These are phyloP conservation scores for Trypanosomatidae sp. DNA, from an alignment of 208 protist genomes.

Conservation along the genomic window DNA sequence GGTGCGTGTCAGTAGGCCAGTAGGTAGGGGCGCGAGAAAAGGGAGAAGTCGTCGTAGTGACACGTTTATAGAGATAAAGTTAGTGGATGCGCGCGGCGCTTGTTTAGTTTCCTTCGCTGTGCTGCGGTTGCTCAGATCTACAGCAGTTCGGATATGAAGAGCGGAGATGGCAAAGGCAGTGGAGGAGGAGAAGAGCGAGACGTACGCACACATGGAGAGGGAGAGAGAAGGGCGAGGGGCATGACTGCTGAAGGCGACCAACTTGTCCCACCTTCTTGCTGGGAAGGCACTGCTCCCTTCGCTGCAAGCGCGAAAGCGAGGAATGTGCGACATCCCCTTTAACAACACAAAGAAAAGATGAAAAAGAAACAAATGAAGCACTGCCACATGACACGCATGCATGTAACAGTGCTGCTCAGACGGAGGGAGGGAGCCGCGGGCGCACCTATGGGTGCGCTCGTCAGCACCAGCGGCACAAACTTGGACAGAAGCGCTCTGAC, in stretches of 20 bases:
- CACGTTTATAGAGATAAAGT: not conserved
- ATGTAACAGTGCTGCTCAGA: not conserved
- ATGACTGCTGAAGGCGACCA: not conserved
- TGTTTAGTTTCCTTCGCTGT: not conserved
- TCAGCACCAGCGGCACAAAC: too few relatives aligned
- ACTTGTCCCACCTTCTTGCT: not conserved
- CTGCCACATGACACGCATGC: not conserved
- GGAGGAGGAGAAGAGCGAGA: not conserved
- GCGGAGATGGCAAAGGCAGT: not conserved
- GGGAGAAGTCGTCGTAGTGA: not conserved
- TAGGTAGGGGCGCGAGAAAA: not conserved
- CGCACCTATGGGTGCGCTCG: too few relatives aligned
- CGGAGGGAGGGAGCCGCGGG: not conserved
- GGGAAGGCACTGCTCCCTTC: not conserved
- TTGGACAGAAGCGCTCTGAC: not conserved
- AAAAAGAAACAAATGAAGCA: not conserved
- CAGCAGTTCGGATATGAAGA: not conserved
- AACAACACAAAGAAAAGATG: not conserved
- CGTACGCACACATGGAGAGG: not conserved
- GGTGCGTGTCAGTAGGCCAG: not conserved
- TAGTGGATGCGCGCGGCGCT: not conserved
- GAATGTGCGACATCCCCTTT: not conserved
- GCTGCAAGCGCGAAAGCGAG: not conserved
- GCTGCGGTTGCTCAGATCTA: not conserved
- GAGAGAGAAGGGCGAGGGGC: not conserved